Base-by-base conservation (phyloP, 2,329 filamentous ascomycete species). In the Parascedosporium putredinis region DNA sequence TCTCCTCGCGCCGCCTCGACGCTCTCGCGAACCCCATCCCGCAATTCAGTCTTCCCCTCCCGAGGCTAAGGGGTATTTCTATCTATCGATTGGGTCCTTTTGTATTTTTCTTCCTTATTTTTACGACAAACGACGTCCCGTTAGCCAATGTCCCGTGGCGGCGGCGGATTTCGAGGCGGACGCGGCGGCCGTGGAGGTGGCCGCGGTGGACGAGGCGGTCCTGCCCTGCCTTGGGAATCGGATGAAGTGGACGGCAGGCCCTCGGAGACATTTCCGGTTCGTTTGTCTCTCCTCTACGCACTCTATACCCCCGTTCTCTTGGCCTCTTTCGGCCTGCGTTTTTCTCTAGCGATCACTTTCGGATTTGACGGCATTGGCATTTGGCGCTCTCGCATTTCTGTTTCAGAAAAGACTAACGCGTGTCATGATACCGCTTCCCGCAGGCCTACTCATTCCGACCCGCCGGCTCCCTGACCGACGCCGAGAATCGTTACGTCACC, bases 211-310 rank as follows among this genome's bases (percentile, higher is more conserved):
- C 67, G 66, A 42, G 68, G 72, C 44, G 62, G 69, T 16, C 70
- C 69, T 9, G 68, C 70, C 24, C 67, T 77, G 50, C 71, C 76
- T 0, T 79, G 76, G 72, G 71, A 72, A 42, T 68, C 64, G 36
- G 74, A 78, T 54, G 77, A 80, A 55, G 72, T 75, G 7, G 75
- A 79, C 59, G 71, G 71, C 47, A 68, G 74, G 27, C 78, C 78
- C 5, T 75, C 74, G n/a, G 77, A 81, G 55, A 71, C 77, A 8
- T 81, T 81, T 53, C 77, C 78, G 0, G 76, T 78, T 61, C 52
- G 71, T 57, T 9, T n/a, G 12, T 43, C 10, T 22, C 9, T 23
- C 7, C 22, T 38, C 23, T 23, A 2, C 6, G 12, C 3, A 14
- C 6, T 18, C 29, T 7, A 27, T 25, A 5, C 12, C 45, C 4